phyloP scores from a whole-genome alignment of 495 filamentous ascomycete genomes.

The Letharia columbiana region DNA sequence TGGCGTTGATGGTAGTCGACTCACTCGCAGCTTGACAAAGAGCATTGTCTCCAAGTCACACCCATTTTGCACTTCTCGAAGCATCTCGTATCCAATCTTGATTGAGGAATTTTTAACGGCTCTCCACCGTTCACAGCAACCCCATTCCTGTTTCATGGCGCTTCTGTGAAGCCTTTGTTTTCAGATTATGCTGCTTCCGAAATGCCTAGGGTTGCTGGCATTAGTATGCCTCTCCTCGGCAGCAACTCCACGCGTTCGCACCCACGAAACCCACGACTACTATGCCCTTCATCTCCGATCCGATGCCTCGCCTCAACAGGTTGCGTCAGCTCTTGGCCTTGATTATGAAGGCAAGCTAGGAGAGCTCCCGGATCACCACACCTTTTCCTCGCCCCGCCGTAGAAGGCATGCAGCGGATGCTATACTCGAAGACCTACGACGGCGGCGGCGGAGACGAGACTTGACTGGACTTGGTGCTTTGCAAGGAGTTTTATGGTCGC shows the following conservation, averaged over 20 bases:
- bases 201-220: conserved; percentile 30
- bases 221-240: conserved; percentile 34
- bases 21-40: conserved; percentile 7
- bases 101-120: not conserved
- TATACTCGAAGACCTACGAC: conserved; percentile 48
- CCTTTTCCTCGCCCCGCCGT: conserved; percentile 62
- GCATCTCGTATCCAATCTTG: not conserved
- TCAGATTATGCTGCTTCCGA: conserved; percentile 20
- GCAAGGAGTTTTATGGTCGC: conserved; percentile 65
- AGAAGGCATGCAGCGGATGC: conserved; percentile 49
- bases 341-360: conserved; percentile 78
- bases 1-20: not conserved
- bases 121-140: not conserved
- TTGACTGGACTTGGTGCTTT: conserved; percentile 45
- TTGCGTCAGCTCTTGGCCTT: conserved; percentile 66
- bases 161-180: conserved; percentile 33
- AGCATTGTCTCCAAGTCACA: conserved; percentile 10
- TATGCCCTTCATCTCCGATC: conserved; percentile 78
- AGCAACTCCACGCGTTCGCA: conserved; percentile 42
- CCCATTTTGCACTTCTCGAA: not conserved
- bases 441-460: conserved; percentile 49
- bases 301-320: conserved; percentile 53
- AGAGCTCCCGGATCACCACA: conserved; percentile 70
- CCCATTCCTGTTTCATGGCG: conserved; percentile 16
- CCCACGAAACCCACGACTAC: conserved; percentile 73